Conservation (phyloP, 75 land plant genomes). For the Cryptomeria japonica region DNA sequence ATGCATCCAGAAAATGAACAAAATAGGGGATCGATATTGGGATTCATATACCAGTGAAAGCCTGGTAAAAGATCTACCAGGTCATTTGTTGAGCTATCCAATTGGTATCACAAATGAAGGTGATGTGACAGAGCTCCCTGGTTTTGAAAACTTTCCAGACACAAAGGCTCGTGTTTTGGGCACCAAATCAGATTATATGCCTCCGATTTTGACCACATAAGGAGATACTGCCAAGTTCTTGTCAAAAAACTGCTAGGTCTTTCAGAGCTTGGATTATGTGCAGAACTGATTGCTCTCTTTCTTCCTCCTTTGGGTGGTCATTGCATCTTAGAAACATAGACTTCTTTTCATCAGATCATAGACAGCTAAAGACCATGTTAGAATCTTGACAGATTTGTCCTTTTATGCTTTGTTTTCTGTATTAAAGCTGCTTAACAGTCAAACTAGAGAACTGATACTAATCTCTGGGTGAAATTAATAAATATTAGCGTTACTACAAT, state of each 20-base stretch:
- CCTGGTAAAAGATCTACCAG: conserved; percentile 66
- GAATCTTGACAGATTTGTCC: not conserved
- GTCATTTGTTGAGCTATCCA: conserved; percentile 81
- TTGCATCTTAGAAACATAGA: not conserved
- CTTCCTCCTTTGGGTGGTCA: not conserved
- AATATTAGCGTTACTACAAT: not conserved
- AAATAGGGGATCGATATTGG: conserved; percentile 77
- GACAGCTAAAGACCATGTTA: not conserved
- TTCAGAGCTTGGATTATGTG: not conserved
- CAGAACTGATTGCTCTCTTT: not conserved
- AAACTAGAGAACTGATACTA: conserved; percentile 6
- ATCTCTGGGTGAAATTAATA: not conserved
- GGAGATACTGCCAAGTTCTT: not conserved
- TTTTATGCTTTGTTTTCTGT: not conserved
- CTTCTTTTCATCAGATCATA: not conserved
- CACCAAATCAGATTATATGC: conserved; percentile 56
- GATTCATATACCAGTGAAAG: conserved; percentile 60
- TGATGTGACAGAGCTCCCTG: conserved; percentile 62
- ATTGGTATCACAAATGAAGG: conserved; percentile 62
- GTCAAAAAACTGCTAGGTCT: not conserved
- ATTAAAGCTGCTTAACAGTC: not conserved
- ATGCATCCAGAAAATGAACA: conserved; percentile 71
- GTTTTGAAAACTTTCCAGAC: conserved; percentile 69
- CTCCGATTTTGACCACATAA: conserved; percentile 90
- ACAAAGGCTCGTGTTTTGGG: conserved; percentile 83